These are phyloP conservation scores for Balakata baccata DNA, from an alignment of 345 rosid species.

Conservation along the genomic window DNA sequence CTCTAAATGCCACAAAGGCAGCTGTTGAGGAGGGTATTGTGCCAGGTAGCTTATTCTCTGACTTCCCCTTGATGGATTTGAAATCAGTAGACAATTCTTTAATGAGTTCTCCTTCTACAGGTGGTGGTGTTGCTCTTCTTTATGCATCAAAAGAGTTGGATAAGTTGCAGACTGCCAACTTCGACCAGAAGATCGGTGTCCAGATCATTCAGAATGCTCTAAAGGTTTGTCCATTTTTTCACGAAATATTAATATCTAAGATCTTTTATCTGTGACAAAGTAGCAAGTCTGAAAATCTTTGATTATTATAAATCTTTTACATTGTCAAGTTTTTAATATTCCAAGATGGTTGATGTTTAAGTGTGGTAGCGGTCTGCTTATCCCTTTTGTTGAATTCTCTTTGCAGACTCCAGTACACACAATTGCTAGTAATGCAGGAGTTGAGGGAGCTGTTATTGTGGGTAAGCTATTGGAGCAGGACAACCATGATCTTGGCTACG, in stretches of 20 bases:
- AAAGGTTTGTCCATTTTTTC: constrained; percentile 45
- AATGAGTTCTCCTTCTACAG: constrained; percentile 28
- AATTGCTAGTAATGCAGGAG: constrained; percentile 88
- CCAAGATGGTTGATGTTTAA: background rate
- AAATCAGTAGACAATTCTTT: background rate
- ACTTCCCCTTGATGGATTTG: background rate
- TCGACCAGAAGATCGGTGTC: constrained; percentile 90
- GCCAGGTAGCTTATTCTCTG: constrained; percentile 48
- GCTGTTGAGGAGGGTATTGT: constrained; percentile 99
- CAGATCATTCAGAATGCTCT: constrained; percentile 95
- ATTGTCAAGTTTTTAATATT: background rate
- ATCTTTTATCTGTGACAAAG: too few species aligned
- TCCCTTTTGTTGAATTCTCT: background rate
- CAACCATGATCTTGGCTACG: constrained; percentile 79
- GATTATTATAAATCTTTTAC: too few species aligned
- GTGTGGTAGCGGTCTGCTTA: background rate
- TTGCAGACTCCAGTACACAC: constrained; percentile 79
- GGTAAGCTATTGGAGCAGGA: constrained; percentile 94
- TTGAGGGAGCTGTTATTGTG: constrained; percentile 91
- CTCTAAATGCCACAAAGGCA: constrained; percentile 95
- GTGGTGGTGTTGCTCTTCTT: constrained; percentile 95
- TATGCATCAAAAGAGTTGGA: constrained; percentile 87
- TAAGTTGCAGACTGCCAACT: constrained; percentile 77
- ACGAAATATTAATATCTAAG: too few species aligned
- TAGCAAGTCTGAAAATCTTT: too few species aligned